phyloP scores from a whole-genome alignment of 257 asterid species.

The Plantago major region DNA sequence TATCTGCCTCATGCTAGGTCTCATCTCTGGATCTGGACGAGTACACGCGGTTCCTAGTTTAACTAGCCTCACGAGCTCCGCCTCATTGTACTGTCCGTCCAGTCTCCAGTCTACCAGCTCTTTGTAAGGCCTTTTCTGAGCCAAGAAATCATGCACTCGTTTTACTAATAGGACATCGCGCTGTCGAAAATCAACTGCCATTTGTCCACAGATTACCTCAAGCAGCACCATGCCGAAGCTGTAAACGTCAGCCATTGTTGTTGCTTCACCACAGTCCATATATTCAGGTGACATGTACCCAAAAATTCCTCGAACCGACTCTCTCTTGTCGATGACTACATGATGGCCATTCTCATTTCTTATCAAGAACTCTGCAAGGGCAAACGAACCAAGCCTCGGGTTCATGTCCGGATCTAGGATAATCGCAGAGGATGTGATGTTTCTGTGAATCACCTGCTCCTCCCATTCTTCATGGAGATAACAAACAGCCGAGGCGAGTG shows the following conservation, averaged over 20 bases:
- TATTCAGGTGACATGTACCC: conserved; percentile 90
- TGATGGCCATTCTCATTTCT: conserved; percentile 72
- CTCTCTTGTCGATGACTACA: conserved; percentile 45
- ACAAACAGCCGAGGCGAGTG: conserved; percentile 78
- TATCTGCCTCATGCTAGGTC: conserved; percentile 87
- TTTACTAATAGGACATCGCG: conserved; percentile 56
- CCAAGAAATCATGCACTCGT: conserved; percentile 49
- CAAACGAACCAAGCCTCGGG: conserved; percentile 86
- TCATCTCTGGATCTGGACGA: conserved; percentile 45
- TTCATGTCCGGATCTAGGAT: conserved; percentile 66
- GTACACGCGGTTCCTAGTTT: conserved; percentile 78
- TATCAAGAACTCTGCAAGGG: conserved; percentile 80
- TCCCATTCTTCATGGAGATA: conserved; percentile 98
- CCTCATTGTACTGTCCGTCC: conserved; percentile 47
- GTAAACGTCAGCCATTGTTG: conserved; percentile 80
- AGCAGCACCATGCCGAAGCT: conserved; percentile 88
- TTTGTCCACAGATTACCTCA: conserved; percentile 70
- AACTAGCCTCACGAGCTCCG: conserved; percentile 64
- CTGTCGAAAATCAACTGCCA: conserved; percentile 74
- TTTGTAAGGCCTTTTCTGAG: conserved; percentile 34
- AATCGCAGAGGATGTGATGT: conserved; percentile 83
- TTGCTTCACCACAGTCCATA: conserved; percentile 69
- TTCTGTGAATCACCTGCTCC: conserved; percentile 88
- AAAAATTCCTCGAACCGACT: conserved; percentile 68
- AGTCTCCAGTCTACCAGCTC: conserved; percentile 68